Evolutionary conservation across 164 flowering plant genomes (phyloP), one percentile per base, ranked within the genome.

Genomic region (Nelumbo lutea): DNA sequence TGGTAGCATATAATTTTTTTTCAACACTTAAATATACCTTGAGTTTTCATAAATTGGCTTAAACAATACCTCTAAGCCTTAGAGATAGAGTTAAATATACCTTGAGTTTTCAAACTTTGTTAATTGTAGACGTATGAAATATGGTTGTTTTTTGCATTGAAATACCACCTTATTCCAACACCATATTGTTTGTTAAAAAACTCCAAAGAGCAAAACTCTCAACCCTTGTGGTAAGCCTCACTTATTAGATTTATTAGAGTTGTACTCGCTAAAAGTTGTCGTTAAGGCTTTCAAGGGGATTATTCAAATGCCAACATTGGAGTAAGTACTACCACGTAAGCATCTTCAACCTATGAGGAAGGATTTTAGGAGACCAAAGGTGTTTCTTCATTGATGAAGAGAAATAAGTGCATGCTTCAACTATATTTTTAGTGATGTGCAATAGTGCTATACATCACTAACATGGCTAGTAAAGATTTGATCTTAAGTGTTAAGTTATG

Each of bases 341-440:
- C 68, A 0, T 63, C 79, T 2, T 0, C 61, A 2, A 80, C 83
- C 44, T 83, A 83, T 59, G 82, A 83, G 67, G 79, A 78, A 45
- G 83, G 85, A 27, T 80, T 80, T 45, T 57, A 53, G 51, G 85
- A 82, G 64, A 59, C 43, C 64, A 41, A 56, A 70, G 80, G 77
- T 6, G 67, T 45, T 5, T 80, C 80, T 13, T 79, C 82, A 3
- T 72, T 80, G 71, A 73, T 65, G 1, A 67, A 68, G 67, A 70
- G 61, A 63, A 73, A 80, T 9, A 50, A 46, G 1, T 43, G 10
- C 52, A 15, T 72, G 45, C 75, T 79, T 51, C 61, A 73, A 27
- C 27, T 27, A 27, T 27, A 27, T 27, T 27, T 27, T 27, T 27
- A 27, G 40, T 55, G 76, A 58, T 39, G 68, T 45, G 81, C 80